A percentile compares a stretch with the other conserved stretches of the same genome.
phyloP scores from a whole-genome alignment of 257 asterid species.

The Ligustrum vulgare region DNA sequence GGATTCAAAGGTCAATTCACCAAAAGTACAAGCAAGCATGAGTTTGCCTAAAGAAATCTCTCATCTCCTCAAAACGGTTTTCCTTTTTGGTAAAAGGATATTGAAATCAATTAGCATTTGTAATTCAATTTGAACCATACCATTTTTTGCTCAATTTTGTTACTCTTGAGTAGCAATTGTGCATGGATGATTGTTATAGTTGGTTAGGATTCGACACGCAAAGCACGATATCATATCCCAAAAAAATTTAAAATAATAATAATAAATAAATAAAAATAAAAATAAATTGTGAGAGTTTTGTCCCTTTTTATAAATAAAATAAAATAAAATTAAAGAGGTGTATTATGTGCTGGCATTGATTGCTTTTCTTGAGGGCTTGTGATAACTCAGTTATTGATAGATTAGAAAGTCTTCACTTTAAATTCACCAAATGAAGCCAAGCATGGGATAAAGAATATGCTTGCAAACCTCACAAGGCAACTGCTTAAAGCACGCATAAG shows the following conservation, averaged over 20 bases:
- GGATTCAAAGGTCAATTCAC: not conserved
- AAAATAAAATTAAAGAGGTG: no score
- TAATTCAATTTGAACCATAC: not conserved
- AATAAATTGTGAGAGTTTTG: not conserved
- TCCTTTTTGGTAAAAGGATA: not conserved
- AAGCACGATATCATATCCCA: not conserved
- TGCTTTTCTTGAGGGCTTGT: not conserved
- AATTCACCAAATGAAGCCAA: constrained; percentile 17
- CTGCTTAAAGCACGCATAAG: not conserved
- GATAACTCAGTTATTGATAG: not conserved
- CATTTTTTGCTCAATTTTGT: not conserved
- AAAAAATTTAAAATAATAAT: no score
- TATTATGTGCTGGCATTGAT: not conserved
- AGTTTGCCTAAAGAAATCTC: not conserved
- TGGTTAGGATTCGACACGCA: not conserved
- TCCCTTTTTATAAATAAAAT: not conserved
- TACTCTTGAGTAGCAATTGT: not conserved
- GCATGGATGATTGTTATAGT: not conserved
- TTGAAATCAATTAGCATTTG: not conserved
- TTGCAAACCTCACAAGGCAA: constrained; percentile 24
- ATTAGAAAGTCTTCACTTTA: constrained; percentile 13
- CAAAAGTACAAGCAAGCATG: not conserved
- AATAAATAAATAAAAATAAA: not conserved
- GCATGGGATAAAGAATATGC: constrained; percentile 23
- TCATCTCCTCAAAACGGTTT: not conserved